Evolutionary conservation across 1,284 basidiomycete genomes (phyloP).

Genomic region (Hymenochaete sp.): DNA sequence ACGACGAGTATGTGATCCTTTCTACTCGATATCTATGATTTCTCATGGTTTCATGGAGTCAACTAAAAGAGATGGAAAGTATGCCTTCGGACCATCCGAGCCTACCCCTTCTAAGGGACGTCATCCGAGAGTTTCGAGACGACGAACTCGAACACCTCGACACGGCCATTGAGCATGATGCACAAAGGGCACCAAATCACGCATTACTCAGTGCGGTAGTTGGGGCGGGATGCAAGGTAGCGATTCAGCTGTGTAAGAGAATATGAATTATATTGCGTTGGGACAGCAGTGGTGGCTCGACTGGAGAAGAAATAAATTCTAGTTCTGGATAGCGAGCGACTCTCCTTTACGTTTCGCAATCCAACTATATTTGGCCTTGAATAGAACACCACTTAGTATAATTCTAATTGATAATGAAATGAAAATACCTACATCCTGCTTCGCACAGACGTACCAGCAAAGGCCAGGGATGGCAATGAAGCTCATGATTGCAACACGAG

Average conservation of each 20-base stretch:
- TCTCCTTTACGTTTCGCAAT: conserved; percentile 32
- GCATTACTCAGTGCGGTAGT: conserved; percentile 81
- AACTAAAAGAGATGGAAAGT: conserved; percentile 60
- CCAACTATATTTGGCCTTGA: conserved; percentile 30
- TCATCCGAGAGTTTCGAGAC: conserved; percentile 85
- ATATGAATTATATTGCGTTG: conserved; percentile 36
- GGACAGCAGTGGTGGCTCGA: conserved; percentile 5
- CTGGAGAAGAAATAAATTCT: conserved; percentile 17
- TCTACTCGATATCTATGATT: conserved; percentile 1
- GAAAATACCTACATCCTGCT: conserved; percentile 29
- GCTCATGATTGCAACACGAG: conserved; percentile 43
- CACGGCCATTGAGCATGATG: conserved; percentile 82
- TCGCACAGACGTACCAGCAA: conserved; percentile 32
- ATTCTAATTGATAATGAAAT: neutral
- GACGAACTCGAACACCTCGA: conserved; percentile 94
- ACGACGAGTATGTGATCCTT: conserved; percentile 74
- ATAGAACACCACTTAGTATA: neutral
- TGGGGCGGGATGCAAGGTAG: conserved; percentile 80
- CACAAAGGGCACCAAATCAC: conserved; percentile 89
- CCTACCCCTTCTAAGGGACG: conserved; percentile 63
- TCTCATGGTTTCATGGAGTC: conserved; percentile 36
- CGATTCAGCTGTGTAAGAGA: conserved; percentile 83
- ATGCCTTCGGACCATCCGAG: conserved; percentile 67
- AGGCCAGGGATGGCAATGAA: conserved; percentile 39
- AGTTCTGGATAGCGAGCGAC: conserved; percentile 22